Base-by-base conservation (phyloP, 2,329 filamentous ascomycete genomes). In the Mycosphaerella arachidis region DNA sequence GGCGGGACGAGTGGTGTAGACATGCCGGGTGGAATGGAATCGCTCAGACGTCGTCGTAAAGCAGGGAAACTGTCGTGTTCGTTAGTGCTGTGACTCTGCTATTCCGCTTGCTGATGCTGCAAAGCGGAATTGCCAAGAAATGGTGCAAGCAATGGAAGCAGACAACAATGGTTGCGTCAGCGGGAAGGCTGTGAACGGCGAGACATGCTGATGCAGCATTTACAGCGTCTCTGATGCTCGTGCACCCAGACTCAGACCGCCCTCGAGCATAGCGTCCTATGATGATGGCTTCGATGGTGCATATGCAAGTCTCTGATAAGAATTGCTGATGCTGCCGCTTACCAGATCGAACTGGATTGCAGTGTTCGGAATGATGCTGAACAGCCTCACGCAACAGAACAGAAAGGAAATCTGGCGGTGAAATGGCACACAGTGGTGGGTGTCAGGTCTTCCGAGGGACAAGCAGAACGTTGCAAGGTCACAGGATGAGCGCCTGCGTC, bases 1-100 rank as follows among this genome's bases (percentile, higher is more conserved):
- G 86, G 85, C 63, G 86, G 86, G 66, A 89, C 78, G 66, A 76
- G 77, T 45, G 86, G 82, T 59, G 79, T 78, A 68, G 83, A 77
- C 78, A 80, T 80, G 67, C 66, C 75, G 67, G 69, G 43, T 43
- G 37, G 24, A 10, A 18, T 46, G 10, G 48, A 27, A 18, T 31
- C 30, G 50, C n/a, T 52, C 10, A 50, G n/a, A 57, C 24, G 35
- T 18, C 24, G 45, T 48, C 24, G 20, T 45, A 24, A n/a, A 50
- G 3, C 20, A 50, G 20, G 46, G 29, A 24, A 27, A 57, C 56
- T 57, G 56, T 50, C 29, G 48, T 46, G 27, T 16, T 29, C 27
- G 48, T 57, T 57, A 57, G 56, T 57, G 35, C 27, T 40, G 18
- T 48, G 48, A 33, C 56, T 43, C 31, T 31, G 31, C 33, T 52